phyloP scores from a whole-genome alignment of 495 filamentous ascomycete species.

The Tuber indicum region DNA sequence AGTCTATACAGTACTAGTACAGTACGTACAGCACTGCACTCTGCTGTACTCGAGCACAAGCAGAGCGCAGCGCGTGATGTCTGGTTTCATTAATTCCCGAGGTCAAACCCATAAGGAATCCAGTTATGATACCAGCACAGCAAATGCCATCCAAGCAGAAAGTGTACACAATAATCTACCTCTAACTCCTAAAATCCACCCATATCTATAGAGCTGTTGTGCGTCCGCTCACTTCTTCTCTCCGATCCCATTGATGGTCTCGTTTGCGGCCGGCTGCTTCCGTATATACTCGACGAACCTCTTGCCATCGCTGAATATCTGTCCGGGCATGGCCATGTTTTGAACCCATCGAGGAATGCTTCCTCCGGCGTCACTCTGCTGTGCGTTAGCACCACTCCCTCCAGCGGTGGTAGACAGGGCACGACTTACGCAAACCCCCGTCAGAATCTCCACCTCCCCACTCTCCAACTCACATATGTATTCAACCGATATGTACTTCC shows the following conservation, averaged over 20 bases:
- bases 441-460: slow-evolving; percentile 31
- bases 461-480: slow-evolving; percentile 28
- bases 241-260: not conserved
- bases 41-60: not conserved
- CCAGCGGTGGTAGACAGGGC: slow-evolving; percentile 18
- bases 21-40: not conserved
- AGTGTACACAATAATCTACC: not conserved
- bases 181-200: not conserved
- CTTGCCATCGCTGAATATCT: slow-evolving; percentile 34
- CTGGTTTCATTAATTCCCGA: not conserved
- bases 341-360: slow-evolving; percentile 41
- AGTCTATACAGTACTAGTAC: not conserved
- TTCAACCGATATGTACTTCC: slow-evolving; percentile 36
- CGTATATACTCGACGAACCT: slow-evolving; percentile 34
- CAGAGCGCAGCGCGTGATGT: not conserved
- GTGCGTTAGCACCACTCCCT: slow-evolving; percentile 14
- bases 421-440: slow-evolving; percentile 30
- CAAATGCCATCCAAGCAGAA: not conserved
- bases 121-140: not conserved
- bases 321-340: slow-evolving; percentile 39
- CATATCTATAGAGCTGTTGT: not conserved
- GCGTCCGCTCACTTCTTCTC: not conserved
- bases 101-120: not conserved
- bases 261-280: slow-evolving; percentile 7
- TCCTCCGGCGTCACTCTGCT: slow-evolving; percentile 37